These are phyloP conservation scores for Pinus taeda DNA, from an alignment of 75 land plant genomes.

Conservation along the genomic window DNA sequence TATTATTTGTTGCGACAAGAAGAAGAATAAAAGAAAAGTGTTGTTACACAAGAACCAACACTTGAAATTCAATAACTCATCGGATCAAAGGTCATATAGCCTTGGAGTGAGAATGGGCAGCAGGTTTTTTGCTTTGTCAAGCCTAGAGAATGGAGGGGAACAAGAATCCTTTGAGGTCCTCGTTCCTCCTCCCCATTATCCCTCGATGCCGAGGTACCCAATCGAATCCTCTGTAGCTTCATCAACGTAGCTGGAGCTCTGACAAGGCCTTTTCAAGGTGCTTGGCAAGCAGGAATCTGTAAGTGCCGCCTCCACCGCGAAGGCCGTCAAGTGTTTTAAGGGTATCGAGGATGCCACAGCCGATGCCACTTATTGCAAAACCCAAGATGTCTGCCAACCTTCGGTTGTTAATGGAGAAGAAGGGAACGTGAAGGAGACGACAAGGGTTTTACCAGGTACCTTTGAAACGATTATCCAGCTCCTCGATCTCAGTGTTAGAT, in stretches of 20 bases:
- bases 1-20: no score
- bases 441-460: no score
- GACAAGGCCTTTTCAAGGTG: constrained; percentile 22
- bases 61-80: background rate
- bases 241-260: constrained; percentile 8
- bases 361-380: constrained; percentile 37
- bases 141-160: background rate
- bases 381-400: constrained; percentile 47
- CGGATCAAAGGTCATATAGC: background rate
- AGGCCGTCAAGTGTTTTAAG: constrained; percentile 37
- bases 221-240: background rate
- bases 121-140: background rate
- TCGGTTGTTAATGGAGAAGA: constrained; percentile 21
- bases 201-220: constrained; percentile 8
- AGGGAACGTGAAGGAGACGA: no score
- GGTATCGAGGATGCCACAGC: constrained; percentile 38
- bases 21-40: no score
- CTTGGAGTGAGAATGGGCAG: background rate
- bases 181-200: constrained; percentile 30
- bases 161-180: background rate
- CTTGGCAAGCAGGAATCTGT: constrained; percentile 42
- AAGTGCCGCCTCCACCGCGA: constrained; percentile 48
- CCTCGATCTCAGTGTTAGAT: no score
- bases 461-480: no score
- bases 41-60: no score